Percentiles rank a stretch among this genome's conserved stretches.
Conservation (phyloP, 345 rosid species). For the Salix brachista region DNA sequence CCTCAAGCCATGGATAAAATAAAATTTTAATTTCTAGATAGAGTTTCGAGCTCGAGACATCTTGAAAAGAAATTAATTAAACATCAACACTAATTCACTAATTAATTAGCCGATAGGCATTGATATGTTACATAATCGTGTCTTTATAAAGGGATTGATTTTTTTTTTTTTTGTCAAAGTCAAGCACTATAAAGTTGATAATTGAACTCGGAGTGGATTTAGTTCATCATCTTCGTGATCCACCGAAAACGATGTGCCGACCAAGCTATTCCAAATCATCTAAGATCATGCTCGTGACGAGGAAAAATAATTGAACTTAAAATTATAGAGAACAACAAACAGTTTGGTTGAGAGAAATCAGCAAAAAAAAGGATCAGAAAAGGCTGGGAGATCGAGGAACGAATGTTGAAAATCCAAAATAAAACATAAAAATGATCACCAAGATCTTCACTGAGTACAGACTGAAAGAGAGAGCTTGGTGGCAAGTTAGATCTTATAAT, state of each 20-base stretch:
- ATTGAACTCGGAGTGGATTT: neutral
- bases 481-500: no score
- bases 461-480: no score
- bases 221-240: neutral
- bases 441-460: no score
- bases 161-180: neutral
- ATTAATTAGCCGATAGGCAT: neutral
- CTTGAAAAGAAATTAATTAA: neutral
- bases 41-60: neutral
- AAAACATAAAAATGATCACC: neutral
- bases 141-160: neutral
- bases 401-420: neutral
- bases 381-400: neutral
- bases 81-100: neutral
- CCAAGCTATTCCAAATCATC: neutral
- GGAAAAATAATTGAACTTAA: neutral
- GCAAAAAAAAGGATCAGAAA: neutral
- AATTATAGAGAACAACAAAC: neutral
- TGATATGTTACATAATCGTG: neutral
- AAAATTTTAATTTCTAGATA: neutral
- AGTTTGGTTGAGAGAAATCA: neutral
- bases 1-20: no score
- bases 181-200: neutral
- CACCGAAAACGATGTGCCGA: neutral
- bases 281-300: neutral